A percentile compares a stretch with the other conserved stretches of the same genome.
These are phyloP conservation scores for Solanum tarijense DNA, from an alignment of 257 asterid genomes.

Conservation along the genomic window DNA sequence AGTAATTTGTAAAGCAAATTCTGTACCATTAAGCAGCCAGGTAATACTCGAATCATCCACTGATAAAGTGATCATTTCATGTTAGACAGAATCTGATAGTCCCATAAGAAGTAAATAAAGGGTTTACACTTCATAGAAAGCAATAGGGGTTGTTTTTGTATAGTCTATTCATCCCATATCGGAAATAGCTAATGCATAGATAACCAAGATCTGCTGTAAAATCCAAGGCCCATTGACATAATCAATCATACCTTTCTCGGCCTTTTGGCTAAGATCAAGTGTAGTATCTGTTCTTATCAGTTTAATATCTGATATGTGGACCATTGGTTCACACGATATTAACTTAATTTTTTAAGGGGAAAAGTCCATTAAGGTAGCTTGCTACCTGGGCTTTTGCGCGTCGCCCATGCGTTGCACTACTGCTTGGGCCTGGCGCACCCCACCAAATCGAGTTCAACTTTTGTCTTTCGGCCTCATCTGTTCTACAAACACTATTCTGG, in stretches of 20 bases:
- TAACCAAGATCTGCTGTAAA: not conserved
- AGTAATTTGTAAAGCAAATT: not conserved
- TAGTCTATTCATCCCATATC: not conserved
- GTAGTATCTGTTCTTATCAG: constrained; percentile 32
- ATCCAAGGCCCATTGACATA: accelerated
- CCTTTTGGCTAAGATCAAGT: constrained; percentile 34
- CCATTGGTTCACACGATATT: accelerated
- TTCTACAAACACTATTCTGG: too few species aligned
- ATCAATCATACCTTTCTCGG: constrained; percentile 14
- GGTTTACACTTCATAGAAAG: not conserved
- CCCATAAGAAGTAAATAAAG: not conserved
- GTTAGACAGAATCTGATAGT: not conserved
- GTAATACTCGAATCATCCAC: not conserved
- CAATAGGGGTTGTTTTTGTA: not conserved
- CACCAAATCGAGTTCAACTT: not conserved
- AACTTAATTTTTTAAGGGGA: not conserved
- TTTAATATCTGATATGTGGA: constrained; percentile 27
- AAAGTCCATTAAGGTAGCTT: not conserved
- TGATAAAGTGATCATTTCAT: not conserved
- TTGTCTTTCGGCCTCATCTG: too few species aligned
- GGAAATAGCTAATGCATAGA: not conserved
- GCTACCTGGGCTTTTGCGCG: accelerated
- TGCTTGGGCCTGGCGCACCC: not conserved
- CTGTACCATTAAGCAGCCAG: not conserved
- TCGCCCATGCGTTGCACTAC: not conserved